Conservation (phyloP, 805 yeast species). For the Jamesozyma jinghongensis region DNA sequence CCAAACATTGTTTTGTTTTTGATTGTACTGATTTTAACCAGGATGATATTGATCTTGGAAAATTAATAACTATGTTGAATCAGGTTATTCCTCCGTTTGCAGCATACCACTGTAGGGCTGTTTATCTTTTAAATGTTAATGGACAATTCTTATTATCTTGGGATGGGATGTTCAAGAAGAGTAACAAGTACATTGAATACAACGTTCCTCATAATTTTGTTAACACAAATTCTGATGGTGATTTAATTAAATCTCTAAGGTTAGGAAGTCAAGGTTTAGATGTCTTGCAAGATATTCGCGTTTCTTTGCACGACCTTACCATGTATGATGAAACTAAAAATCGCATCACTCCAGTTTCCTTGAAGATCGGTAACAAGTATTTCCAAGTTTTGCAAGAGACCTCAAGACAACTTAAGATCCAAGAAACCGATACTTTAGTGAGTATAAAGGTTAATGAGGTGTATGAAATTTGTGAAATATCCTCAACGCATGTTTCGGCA, state of each 20-base stretch:
- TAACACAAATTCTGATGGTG: conserved; percentile 39
- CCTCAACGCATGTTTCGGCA: conserved; percentile 34
- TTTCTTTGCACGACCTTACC: conserved; percentile 43
- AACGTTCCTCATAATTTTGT: conserved; percentile 33
- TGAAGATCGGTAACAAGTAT: conserved; percentile 63
- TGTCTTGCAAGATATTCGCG: conserved; percentile 42
- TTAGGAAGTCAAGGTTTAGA: conserved; percentile 36
- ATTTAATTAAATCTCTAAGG: conserved; percentile 37
- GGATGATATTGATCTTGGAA: conserved; percentile 14
- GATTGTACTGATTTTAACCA: conserved; percentile 60
- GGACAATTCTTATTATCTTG: conserved; percentile 21
- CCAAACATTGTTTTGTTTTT: conserved; percentile 49
- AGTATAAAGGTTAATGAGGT: conserved; percentile 37
- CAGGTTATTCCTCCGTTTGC: conserved; percentile 45
- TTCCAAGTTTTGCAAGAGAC: conserved; percentile 46
- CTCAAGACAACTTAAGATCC: conserved; percentile 34
- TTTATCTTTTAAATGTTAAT: conserved; percentile 40
- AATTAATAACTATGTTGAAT: conserved; percentile 27
- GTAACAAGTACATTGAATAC: conserved; percentile 19
- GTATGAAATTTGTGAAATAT: conserved; percentile 34
- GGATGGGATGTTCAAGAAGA: conserved; percentile 17
- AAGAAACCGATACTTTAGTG: conserved; percentile 26
- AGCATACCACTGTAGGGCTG: conserved; percentile 42
- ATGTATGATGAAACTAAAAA: conserved; percentile 40
- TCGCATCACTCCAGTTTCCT: conserved; percentile 48